phyloP scores from a whole-genome alignment of 305 asterid species.

The Petunia hybrid region DNA sequence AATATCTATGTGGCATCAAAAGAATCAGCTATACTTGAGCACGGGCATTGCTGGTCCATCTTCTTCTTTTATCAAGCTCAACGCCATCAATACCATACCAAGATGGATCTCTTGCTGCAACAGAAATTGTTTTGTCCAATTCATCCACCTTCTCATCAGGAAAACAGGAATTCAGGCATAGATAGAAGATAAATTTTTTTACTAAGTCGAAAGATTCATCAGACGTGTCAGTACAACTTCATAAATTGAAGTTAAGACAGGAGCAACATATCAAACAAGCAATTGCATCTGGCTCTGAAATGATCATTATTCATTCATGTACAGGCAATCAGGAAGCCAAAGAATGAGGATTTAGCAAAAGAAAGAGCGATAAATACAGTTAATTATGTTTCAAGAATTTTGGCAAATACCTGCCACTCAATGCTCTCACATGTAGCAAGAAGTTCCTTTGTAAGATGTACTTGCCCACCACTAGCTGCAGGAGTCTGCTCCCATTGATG shows the following conservation, averaged over 20 bases:
- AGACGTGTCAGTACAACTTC: slow-evolving; percentile 17
- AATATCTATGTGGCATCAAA: not conserved
- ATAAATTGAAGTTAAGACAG: not conserved
- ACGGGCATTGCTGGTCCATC: slow-evolving; percentile 94
- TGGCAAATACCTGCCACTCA: slow-evolving; percentile 89
- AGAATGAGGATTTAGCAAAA: not conserved
- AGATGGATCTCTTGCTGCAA: slow-evolving; percentile 86
- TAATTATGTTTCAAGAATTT: not conserved
- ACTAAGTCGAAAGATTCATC: not conserved
- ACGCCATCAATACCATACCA: slow-evolving; percentile 70
- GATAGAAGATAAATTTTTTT: slow-evolving; percentile 8
- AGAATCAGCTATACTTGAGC: slow-evolving; percentile 62
- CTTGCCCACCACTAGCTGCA: slow-evolving; percentile 65
- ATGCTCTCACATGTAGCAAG: slow-evolving; percentile 84
- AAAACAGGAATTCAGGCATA: slow-evolving; percentile 52
- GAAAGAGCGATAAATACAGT: not conserved
- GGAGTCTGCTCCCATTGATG: slow-evolving; percentile 84
- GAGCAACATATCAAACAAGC: slow-evolving; percentile 13
- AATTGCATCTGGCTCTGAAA: slow-evolving; percentile 6
- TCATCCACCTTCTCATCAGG: slow-evolving; percentile 92
- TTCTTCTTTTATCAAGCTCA: slow-evolving; percentile 86
- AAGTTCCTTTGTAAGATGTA: slow-evolving; percentile 72
- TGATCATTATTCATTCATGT: not conserved
- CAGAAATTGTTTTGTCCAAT: slow-evolving; percentile 83
- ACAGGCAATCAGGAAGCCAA: slow-evolving; percentile 8